phyloP scores from a whole-genome alignment of 768 basidiomycete genomes.

The Strobilomyces confusus region DNA sequence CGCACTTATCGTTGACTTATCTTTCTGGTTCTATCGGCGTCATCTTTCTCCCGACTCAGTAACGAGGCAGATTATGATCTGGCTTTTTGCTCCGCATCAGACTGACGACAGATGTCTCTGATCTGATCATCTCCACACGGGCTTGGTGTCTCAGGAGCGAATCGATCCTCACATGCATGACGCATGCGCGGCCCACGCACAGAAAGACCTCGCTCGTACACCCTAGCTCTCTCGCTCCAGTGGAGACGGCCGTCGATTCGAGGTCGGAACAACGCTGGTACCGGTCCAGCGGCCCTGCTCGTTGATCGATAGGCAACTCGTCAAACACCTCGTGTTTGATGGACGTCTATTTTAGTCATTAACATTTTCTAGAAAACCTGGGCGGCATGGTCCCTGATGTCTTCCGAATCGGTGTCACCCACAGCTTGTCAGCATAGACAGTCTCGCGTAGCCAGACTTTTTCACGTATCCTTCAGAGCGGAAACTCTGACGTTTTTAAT shows the following conservation, averaged over 20 bases:
- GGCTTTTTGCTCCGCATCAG: not conserved
- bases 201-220: no score
- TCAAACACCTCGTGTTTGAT: not conserved
- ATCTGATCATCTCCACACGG: not conserved
- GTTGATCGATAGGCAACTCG: not conserved
- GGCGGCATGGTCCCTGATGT: not conserved
- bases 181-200: not conserved
- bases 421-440: slow-evolving; percentile 4
- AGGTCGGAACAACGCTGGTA: not conserved
- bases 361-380: not conserved
- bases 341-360: slow-evolving; percentile 1
- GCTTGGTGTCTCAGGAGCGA: not conserved
- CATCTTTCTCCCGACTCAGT: not conserved
- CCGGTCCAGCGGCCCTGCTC: not conserved
- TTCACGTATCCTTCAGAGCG: not conserved
- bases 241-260: not conserved
- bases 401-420: not conserved
- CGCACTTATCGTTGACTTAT: not conserved
- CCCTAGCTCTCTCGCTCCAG: no score
- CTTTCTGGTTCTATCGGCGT: not conserved
- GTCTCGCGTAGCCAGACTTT: not conserved
- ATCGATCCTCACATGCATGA: not conserved
- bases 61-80: not conserved
- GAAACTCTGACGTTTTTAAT: not conserved
- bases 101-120: not conserved